Conservation (phyloP, 2,329 filamentous ascomycete species). For the Colletotrichum salicis region DNA sequence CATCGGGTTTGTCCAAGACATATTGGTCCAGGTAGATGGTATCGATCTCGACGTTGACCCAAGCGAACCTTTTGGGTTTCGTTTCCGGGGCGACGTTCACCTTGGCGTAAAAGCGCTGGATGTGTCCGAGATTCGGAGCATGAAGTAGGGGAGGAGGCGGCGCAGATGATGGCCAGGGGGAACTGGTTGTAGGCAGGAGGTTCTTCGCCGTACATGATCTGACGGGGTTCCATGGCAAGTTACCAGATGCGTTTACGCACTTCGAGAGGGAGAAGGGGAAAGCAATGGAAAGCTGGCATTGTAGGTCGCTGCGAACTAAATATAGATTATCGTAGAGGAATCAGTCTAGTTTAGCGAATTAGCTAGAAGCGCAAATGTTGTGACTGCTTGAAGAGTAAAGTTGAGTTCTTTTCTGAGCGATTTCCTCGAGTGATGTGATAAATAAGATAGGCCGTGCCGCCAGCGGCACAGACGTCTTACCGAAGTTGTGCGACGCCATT, state of each 20-base stretch:
- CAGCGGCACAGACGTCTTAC: too few relatives aligned
- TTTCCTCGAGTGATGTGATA: too few relatives aligned
- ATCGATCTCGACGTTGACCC: conserved; percentile 7
- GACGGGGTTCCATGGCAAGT: neutral
- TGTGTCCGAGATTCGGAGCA: neutral
- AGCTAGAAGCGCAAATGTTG: neutral
- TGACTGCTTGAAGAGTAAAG: neutral
- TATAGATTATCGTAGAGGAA: neutral
- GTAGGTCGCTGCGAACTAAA: neutral
- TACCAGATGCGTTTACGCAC: neutral
- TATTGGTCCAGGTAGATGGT: conserved; percentile 1
- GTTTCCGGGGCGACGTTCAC: neutral
- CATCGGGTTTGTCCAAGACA: neutral
- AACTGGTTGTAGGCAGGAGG: neutral
- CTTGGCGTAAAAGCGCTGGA: neutral
- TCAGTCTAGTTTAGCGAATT: neutral
- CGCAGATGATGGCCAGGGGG: neutral
- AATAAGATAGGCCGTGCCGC: too few relatives aligned
- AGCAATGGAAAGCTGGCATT: neutral
- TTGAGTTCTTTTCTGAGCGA: neutral
- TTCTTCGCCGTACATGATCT: neutral
- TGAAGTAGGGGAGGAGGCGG: neutral
- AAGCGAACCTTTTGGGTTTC: neutral
- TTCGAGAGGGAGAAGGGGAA: neutral
- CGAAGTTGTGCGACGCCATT: too few relatives aligned